Base-by-base conservation (phyloP, 2,329 filamentous ascomycete genomes). In the Neophaeococcomyces mojaviensis region DNA sequence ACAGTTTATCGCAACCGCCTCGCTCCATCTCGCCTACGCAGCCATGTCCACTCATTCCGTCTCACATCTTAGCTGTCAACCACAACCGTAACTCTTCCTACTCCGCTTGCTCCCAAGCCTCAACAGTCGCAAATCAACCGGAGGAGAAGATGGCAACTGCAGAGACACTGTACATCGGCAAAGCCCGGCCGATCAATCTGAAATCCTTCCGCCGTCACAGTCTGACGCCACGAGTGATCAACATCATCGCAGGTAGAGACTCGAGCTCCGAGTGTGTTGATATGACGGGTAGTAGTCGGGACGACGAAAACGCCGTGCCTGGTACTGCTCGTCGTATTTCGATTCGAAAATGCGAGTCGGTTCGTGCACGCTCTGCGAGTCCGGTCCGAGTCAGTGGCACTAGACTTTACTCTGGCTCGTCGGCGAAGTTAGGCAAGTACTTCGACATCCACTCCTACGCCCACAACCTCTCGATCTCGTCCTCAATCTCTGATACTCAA, bases 161-260 rank as follows among this genome's bases (percentile, higher is more conserved):
- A 24, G 9, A 37, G 18, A 42, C 39, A 26, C 33, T 34, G 18
- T 28, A 26, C 19, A 37, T 44, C 12, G 30, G 41, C 20, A 44
- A 36, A 8, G 41, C 41, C 10, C 32, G 20, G n/a, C 22, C 41
- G 3, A 26, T 33, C 16, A 39, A 24, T 5, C 12, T 39, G 3
- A 7, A 18, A 24, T 24, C 18, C n/a, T 18, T 39, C n/a, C 31
- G 32, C 12, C 41, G 41, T 13, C 33, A 44, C 33, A 44, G 41
- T 22, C 32, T 44, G 15, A 44, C 33, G 19, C 41, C 41, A 16
- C 41, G 41, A 37, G 28, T 44, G 2, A 31, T 44, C 41, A 30
- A 44, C 24, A 44, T 44, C 31, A 32, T 30, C 24, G 33, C 41
- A n/a, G 33, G 5, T 18, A 13, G n/a, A 13, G 37, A 37, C 33